Base-by-base conservation (phyloP, 2,329 filamentous ascomycete species). In the Epichloe festucae region DNA sequence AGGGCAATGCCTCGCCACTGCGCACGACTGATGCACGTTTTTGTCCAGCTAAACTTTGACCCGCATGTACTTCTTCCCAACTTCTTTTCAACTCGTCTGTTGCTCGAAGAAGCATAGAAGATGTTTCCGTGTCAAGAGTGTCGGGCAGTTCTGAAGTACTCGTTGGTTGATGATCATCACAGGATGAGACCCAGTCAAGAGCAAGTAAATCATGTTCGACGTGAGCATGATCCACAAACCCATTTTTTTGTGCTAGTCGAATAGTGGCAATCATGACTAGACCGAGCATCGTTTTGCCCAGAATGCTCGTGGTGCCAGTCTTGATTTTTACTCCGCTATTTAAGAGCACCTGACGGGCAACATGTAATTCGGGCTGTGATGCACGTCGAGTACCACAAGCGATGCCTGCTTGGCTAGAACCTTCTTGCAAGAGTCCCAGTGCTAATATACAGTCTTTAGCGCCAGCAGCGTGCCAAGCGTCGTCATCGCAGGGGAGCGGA, bases 401-500 rank as follows among this genome's bases (percentile, higher is more conserved):
- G 4, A 84, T 83, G 53, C 78, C 76, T 2, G 74, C 66, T n/a
- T 15, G 11, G 11, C 35, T 12, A 3, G 35, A 11, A 11, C 42
- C 57, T 88, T 88, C 52, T 63, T 70, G 23, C 67, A 77, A 71
- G 1, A 89, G 65, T 4, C 84, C 83, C 3, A 89, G 68, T 6
- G 82, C 80, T 55, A 78, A 73, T 21, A 80, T 81, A 62, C 84
- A 89, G 39, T 81, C 76, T 15, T 73, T 65, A 5, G 71, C 65
- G 40, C 73, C 76, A 35, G 68, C 70, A 4, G 85, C 84, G 58
- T 88, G 84, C 84, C 85, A 89, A 2, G 81, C 79, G 15, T 81
- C 82, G 64, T 89, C 85, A 58, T 89, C 84, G 14, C 78, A 76
- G 8, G 85, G 85, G 5, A 89, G 68, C n/a, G 84, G 82, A 39